These are phyloP conservation scores for Urtica urens DNA, from an alignment of 306 rosid genomes.

Conservation along the genomic window DNA sequence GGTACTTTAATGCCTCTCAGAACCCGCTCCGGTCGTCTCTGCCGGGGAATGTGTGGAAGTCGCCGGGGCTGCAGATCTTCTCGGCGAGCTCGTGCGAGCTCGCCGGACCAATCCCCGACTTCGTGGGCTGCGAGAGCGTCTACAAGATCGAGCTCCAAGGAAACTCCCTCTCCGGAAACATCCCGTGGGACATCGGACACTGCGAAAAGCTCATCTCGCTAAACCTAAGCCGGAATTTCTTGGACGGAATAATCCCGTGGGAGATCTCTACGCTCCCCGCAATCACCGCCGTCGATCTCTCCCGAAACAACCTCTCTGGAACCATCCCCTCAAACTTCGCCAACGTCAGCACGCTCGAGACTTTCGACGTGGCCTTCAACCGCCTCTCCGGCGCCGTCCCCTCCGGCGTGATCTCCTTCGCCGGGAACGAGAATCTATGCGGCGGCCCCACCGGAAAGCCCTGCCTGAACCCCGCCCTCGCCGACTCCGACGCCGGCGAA, in stretches of 20 bases:
- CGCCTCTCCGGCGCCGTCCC: slow-evolving; percentile 73
- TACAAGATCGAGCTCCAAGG: slow-evolving; percentile 62
- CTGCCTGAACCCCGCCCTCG: slow-evolving; percentile 30
- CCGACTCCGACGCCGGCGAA: slow-evolving; percentile 17
- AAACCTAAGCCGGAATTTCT: slow-evolving; percentile 52
- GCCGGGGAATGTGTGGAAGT: slow-evolving; percentile 56
- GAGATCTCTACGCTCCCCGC: slow-evolving; percentile 71
- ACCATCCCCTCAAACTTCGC: slow-evolving; percentile 71
- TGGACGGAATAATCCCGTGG: slow-evolving; percentile 86
- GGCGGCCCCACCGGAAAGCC: slow-evolving; percentile 50
- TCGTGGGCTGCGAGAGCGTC: slow-evolving; percentile 43
- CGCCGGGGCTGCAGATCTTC: slow-evolving; percentile 48
- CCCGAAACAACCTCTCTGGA: slow-evolving; percentile 70
- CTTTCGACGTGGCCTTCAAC: slow-evolving; percentile 68
- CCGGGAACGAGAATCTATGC: slow-evolving; percentile 71
- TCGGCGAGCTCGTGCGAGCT: slow-evolving; percentile 51
- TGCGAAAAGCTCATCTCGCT: slow-evolving; percentile 52
- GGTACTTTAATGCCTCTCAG: slow-evolving; percentile 58
- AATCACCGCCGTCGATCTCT: slow-evolving; percentile 75
- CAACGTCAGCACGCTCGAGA: slow-evolving; percentile 58
- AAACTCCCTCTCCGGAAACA: slow-evolving; percentile 39
- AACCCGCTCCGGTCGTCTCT: slow-evolving; percentile 37
- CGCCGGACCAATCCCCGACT: slow-evolving; percentile 59
- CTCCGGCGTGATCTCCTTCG: slow-evolving; percentile 61
- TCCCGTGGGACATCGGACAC: slow-evolving; percentile 85